Conservation (phyloP, 192 early-diverging fungal species). For the Phycomyces blakesleeanus region DNA sequence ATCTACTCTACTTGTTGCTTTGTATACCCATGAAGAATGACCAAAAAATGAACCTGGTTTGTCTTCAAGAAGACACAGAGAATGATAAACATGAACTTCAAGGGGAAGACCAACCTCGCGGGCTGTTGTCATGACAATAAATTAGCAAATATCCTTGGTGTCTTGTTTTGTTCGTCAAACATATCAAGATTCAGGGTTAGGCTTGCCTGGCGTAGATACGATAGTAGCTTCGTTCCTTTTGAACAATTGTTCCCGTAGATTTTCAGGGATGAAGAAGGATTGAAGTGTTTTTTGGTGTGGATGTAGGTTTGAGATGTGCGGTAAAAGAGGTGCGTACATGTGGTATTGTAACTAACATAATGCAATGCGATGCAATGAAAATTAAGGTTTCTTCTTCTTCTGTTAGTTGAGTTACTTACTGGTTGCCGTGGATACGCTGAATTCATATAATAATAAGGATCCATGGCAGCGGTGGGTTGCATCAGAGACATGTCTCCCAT, state of each 20-base stretch:
- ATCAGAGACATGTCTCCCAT: conserved; percentile 1
- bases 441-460: conserved; percentile 21
- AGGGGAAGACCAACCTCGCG: conserved; percentile 1
- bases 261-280: conserved; percentile 80
- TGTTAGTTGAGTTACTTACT: conserved; percentile 1
- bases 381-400: background rate
- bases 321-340: conserved; percentile 64
- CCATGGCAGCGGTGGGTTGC: background rate
- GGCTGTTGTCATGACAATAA: background rate
- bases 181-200: conserved; percentile 3
- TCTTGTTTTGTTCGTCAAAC: too few species aligned
- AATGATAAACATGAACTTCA: conserved; percentile 26
- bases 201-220: conserved; percentile 3
- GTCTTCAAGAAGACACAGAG: conserved; percentile 4
- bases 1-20: conserved; percentile 74
- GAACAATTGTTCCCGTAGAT: conserved; percentile 71
- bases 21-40: conserved; percentile 69
- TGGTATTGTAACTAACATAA: conserved; percentile 69
- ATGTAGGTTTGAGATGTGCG: conserved; percentile 57
- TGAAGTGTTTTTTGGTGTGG: conserved; percentile 76
- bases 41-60: conserved; percentile 3
- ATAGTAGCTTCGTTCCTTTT: conserved; percentile 53
- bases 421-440: conserved; percentile 6
- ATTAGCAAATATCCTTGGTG: background rate
- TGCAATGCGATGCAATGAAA: background rate